These are phyloP conservation scores for Pholiota molesta DNA, from an alignment of 768 basidiomycete genomes.

Conservation along the genomic window DNA sequence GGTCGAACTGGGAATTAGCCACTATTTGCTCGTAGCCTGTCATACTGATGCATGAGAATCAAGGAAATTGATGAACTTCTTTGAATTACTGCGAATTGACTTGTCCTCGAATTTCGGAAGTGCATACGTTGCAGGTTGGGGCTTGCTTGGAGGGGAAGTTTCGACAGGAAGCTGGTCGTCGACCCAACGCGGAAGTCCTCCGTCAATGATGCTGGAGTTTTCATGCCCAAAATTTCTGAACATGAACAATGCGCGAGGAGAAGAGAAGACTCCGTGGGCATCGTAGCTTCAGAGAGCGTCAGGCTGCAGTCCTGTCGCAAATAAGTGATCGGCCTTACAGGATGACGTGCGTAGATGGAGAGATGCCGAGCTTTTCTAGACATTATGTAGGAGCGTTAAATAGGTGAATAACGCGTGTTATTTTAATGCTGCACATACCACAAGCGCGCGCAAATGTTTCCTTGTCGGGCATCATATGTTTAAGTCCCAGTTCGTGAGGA, in stretches of 20 bases:
- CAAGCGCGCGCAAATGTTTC: constrained; percentile 77
- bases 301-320: background rate
- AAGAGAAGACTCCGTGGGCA: constrained; percentile 86
- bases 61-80: background rate
- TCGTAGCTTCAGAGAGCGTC: constrained; percentile 67
- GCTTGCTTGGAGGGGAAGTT: constrained; percentile 30
- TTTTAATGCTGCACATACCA: constrained; percentile 50
- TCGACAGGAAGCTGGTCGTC: constrained; percentile 64
- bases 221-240: constrained; percentile 91
- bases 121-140: constrained; percentile 46
- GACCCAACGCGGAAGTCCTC: constrained; percentile 88
- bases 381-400: background rate
- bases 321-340: constrained; percentile 49
- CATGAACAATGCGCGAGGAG: constrained; percentile 92
- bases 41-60: constrained; percentile 7
- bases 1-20: constrained; percentile 59
- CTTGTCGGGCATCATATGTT: constrained; percentile 90
- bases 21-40: constrained; percentile 84
- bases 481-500: constrained; percentile 75
- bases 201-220: constrained; percentile 86
- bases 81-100: constrained; percentile 51
- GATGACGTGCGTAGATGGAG: constrained; percentile 76
- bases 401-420: background rate
- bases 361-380: constrained; percentile 71
- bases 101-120: constrained; percentile 53